Evolutionary conservation across 371 early-diverging fungal species (phyloP), one percentile per base, ranked within the genome.

Genomic region (Phascolomyces articulosus): DNA sequence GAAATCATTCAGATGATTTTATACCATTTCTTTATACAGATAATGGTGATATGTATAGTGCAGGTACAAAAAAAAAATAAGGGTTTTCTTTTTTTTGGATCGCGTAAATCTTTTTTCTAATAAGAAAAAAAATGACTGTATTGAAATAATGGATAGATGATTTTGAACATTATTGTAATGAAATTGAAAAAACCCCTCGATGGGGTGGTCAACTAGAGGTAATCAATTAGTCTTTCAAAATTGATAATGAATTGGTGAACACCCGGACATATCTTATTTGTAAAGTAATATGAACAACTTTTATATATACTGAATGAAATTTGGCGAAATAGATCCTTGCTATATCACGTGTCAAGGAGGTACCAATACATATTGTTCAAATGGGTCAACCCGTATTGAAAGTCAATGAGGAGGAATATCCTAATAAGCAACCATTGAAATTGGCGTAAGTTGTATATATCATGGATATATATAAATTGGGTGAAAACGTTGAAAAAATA

Each of bases 201-300:
- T 98, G 98, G 98, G 98, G 98, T 60, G 98, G 98, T 15, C 94
- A 98, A 62, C 75, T 91, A 6, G 98, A 98, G 85, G 94, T 96
- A 83, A 71, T n/a, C n/a, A n/a, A n/a, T n/a, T n/a, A n/a, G n/a
- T n/a, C n/a, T n/a, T n/a, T n/a, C n/a, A n/a, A n/a, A n/a, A n/a
- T n/a, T n/a, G n/a, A n/a, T n/a, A n/a, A n/a, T n/a, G n/a, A n/a
- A n/a, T n/a, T n/a, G n/a, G n/a, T n/a, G n/a, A n/a, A n/a, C n/a
- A 16, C 21, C 24, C 20, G 26, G 18, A 24, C 38, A 21, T 24
- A 51, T 24, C 55, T 20, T 27, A 38, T 38, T 38, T 38, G 38
- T 9, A 38, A 38, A n/a, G n/a, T n/a, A n/a, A n/a, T n/a, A n/a
- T n/a, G n/a, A n/a, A n/a, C n/a, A n/a, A n/a, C n/a, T n/a, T n/a